Evolutionary conservation across 306 rosid species (phyloP).

Genomic region (Fagus crenata): DNA sequence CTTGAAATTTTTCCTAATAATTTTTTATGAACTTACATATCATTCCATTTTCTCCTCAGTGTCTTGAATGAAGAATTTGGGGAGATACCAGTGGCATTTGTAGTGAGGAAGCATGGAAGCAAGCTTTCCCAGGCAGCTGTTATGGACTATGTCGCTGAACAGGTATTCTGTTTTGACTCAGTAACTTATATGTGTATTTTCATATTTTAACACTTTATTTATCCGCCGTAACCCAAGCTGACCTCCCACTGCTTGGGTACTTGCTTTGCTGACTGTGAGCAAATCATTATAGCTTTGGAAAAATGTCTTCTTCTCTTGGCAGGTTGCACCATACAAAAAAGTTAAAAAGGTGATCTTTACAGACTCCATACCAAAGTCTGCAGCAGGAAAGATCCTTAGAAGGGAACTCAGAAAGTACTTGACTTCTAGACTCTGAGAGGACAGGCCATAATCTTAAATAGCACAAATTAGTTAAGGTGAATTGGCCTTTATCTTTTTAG

Average conservation of each 20-base stretch:
- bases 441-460: background rate
- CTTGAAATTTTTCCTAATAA: background rate
- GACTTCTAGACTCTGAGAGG: slow-evolving; percentile 52
- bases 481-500: background rate
- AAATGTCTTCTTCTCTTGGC: slow-evolving; percentile 11
- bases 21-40: slow-evolving; percentile 7
- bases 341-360: slow-evolving; percentile 71
- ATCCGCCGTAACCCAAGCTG: background rate
- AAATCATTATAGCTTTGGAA: background rate
- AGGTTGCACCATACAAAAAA: slow-evolving; percentile 88
- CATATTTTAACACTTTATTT: background rate
- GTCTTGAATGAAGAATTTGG: slow-evolving; percentile 61
- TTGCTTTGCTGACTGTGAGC: background rate
- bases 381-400: slow-evolving; percentile 81
- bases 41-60: slow-evolving; percentile 40
- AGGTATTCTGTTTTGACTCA: slow-evolving; percentile 33
- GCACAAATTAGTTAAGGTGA: background rate
- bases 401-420: slow-evolving; percentile 47
- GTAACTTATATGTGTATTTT: background rate
- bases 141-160: slow-evolving; percentile 61
- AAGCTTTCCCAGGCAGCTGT: slow-evolving; percentile 44
- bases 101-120: slow-evolving; percentile 65
- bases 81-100: slow-evolving; percentile 81
- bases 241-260: background rate
- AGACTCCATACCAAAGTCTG: slow-evolving; percentile 66